Evolutionary conservation across 495 filamentous ascomycete genomes (phyloP).

Genomic region (Ramalina intermedia): DNA sequence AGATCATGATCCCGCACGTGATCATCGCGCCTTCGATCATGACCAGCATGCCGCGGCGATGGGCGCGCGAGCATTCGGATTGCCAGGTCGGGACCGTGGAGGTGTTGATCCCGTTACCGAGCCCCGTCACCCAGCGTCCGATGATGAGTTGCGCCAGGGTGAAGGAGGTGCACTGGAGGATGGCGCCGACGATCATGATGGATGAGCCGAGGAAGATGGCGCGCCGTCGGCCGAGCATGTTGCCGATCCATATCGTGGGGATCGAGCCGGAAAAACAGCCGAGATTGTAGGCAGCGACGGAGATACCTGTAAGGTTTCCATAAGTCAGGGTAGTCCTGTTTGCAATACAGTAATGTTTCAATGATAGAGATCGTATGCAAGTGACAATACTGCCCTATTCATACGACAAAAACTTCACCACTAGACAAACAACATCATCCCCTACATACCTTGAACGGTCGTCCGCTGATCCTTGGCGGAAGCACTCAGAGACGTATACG

Average conservation of each 20-base stretch:
- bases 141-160: conserved; percentile 47
- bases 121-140: conserved; percentile 52
- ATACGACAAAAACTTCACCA: no score
- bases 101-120: conserved; percentile 47
- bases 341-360: no score
- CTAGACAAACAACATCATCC: no score
- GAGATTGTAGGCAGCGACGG: conserved; percentile 55
- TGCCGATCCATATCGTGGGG: conserved; percentile 54
- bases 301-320: conserved; percentile 26
- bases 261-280: conserved; percentile 63
- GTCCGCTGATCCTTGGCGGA: no score
- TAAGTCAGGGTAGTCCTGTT: no score
- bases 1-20: conserved; percentile 55
- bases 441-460: no score
- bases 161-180: conserved; percentile 47
- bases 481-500: no score
- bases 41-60: conserved; percentile 60
- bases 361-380: no score
- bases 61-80: conserved; percentile 60
- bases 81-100: conserved; percentile 66
- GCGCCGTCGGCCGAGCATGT: conserved; percentile 52
- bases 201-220: conserved; percentile 55
- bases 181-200: conserved; percentile 58
- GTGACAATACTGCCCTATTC: no score
- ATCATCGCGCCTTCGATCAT: conserved; percentile 54